A percentile compares a stretch with the other conserved stretches of the same genome.
Conservation (phyloP, 352 stramenopile genomes). For the Globisporangium orthogonon region DNA sequence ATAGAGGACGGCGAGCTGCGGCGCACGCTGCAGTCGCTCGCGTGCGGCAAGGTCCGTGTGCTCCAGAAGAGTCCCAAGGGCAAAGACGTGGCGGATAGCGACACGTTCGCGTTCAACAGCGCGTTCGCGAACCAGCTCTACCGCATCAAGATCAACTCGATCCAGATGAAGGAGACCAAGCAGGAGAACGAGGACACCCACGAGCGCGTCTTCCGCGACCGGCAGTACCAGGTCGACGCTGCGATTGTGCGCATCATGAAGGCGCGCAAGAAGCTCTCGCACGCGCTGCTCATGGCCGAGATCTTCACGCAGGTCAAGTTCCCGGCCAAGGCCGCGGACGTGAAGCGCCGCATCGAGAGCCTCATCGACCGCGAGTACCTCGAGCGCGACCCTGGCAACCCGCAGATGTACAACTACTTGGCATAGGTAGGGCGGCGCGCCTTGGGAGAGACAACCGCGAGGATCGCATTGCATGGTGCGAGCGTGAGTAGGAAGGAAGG, state of each 20-base stretch:
- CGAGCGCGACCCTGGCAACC: conserved; percentile 72
- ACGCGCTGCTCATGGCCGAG: conserved; percentile 95
- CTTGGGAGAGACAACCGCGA: background rate
- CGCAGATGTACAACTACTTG: conserved; percentile 87
- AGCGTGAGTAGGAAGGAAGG: background rate
- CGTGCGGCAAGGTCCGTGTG: conserved; percentile 86
- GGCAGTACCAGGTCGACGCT: conserved; percentile 90
- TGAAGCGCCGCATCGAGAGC: conserved; percentile 88
- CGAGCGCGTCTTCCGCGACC: conserved; percentile 91
- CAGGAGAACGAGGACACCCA: conserved; percentile 92
- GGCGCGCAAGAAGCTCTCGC: conserved; percentile 92
- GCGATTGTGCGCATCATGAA: conserved; percentile 99
- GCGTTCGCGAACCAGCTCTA: conserved; percentile 84
- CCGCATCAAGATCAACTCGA: conserved; percentile 93
- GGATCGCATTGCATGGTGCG: background rate
- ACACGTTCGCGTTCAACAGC: conserved; percentile 86
- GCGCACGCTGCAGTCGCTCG: conserved; percentile 86
- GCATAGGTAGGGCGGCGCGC: conserved; percentile 22
- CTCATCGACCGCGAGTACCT: conserved; percentile 89
- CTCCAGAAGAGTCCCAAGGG: conserved; percentile 85
- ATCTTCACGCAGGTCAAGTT: conserved; percentile 94
- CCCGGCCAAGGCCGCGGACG: conserved; percentile 67
- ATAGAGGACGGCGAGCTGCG: conserved; percentile 89
- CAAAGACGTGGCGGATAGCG: conserved; percentile 78
- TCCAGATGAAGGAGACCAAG: conserved; percentile 93